phyloP scores from a whole-genome alignment of 140 eudicot species.

The Artemisia princeps region DNA sequence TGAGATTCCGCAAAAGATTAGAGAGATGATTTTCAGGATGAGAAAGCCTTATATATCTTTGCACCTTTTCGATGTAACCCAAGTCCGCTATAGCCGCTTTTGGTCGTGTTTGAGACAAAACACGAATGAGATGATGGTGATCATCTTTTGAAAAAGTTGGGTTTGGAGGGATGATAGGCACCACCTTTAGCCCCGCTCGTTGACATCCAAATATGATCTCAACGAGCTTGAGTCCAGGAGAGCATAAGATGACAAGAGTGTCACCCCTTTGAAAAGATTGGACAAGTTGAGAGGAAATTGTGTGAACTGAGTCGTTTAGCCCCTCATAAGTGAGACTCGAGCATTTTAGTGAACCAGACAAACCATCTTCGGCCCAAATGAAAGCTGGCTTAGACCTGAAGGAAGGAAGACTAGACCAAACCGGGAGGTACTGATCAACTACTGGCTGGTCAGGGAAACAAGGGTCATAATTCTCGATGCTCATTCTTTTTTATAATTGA shows the following conservation, averaged over 20 bases:
- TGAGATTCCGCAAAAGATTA: constrained; percentile 25
- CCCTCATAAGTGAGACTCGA: constrained; percentile 52
- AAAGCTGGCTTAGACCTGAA: constrained; percentile 68
- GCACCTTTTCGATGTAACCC: constrained; percentile 33
- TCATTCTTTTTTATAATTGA: constrained; percentile 28
- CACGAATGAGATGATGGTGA: constrained; percentile 57
- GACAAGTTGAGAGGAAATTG: constrained; percentile 41
- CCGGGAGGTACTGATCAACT: constrained; percentile 71
- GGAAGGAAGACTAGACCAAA: constrained; percentile 58
- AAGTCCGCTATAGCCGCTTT: constrained; percentile 48
- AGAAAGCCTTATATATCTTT: constrained; percentile 23
- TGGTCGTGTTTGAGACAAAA: constrained; percentile 59
- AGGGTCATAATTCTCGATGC: constrained; percentile 62
- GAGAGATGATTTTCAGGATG: constrained; percentile 23
- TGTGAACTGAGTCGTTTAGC: constrained; percentile 45
- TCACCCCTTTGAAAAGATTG: constrained; percentile 40
- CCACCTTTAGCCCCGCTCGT: constrained; percentile 57
- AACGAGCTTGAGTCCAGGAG: constrained; percentile 64
- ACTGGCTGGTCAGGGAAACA: constrained; percentile 72
- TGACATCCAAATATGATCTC: constrained; percentile 60
- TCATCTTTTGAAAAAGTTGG: constrained; percentile 38
- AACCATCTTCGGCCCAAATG: constrained; percentile 57
- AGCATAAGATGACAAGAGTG: constrained; percentile 44
- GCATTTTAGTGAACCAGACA: constrained; percentile 17
- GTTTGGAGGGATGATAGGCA: constrained; percentile 62